These are phyloP conservation scores for Geoglossum cookeanum DNA, from an alignment of 2,329 filamentous ascomycete species.

Conservation along the genomic window DNA sequence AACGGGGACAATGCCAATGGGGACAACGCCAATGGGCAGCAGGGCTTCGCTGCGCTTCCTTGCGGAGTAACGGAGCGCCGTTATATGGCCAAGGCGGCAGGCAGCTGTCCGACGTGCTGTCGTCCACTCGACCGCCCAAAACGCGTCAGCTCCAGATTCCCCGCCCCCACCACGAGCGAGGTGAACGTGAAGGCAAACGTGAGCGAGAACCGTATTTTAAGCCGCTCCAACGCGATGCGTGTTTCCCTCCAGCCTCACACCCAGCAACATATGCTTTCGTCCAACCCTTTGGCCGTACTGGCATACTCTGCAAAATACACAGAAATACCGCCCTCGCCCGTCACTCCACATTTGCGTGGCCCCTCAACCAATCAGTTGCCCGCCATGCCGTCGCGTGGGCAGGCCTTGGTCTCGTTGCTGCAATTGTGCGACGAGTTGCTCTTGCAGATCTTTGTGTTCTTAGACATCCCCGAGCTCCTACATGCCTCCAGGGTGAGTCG, in stretches of 20 bases:
- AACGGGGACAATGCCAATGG: too few relatives aligned
- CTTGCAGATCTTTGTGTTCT: slow-evolving; percentile 5
- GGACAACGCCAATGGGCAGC: too few relatives aligned
- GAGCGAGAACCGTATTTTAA: not conserved
- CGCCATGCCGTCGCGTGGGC: not conserved
- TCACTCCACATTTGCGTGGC: not conserved
- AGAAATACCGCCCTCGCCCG: too few relatives aligned
- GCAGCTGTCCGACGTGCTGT: not conserved
- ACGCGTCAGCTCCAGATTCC: not conserved
- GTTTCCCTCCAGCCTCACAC: not conserved
- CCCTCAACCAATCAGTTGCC: not conserved
- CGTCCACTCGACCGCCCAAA: not conserved
- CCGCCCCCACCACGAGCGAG: not conserved
- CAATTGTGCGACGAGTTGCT: slow-evolving; percentile 6
- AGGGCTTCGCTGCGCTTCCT: not conserved
- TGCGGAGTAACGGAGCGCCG: not conserved
- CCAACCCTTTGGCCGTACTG: not conserved
- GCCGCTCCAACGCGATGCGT: not conserved
- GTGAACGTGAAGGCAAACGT: not conserved
- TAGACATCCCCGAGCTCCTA: slow-evolving; percentile 6
- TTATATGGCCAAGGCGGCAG: not conserved
- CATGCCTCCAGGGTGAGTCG: slow-evolving; percentile 5
- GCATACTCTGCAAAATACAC: too few relatives aligned
- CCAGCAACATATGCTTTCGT: not conserved
- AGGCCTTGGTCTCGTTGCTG: not conserved